phyloP scores from a whole-genome alignment of 1,284 basidiomycete genomes.

The Hymenochaete sp. region DNA sequence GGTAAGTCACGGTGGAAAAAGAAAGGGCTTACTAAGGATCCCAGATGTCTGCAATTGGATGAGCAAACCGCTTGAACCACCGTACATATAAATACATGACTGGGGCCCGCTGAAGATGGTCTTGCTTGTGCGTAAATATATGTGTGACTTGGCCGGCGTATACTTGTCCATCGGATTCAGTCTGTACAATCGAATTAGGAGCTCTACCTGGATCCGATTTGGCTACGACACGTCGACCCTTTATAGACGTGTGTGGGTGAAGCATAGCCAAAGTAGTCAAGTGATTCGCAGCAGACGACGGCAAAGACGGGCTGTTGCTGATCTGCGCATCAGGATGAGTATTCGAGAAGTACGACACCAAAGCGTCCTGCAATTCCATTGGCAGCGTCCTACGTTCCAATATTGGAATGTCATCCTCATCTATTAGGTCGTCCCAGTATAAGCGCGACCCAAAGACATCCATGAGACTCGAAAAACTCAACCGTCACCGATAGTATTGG shows the following conservation, averaged over 20 bases:
- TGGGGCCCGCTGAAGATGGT: background rate
- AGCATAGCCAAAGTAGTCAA: background rate
- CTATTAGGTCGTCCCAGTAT: too few species aligned
- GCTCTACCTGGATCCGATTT: background rate
- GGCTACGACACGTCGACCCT: background rate
- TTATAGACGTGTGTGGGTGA: background rate
- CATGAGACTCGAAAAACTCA: too few species aligned
- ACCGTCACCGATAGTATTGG: too few species aligned
- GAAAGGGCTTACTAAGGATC: slow-evolving; percentile 6
- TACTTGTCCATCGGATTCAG: background rate
- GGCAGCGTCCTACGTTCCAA: too few species aligned
- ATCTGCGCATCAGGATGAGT: slow-evolving; percentile 5
- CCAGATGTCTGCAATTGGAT: background rate
- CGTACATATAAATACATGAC: slow-evolving; percentile 1
- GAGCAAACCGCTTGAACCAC: slow-evolving; percentile 1
- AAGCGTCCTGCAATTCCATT: background rate
- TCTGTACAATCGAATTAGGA: slow-evolving; percentile 6
- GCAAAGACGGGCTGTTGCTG: background rate
- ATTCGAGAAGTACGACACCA: slow-evolving; percentile 3
- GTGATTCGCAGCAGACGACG: background rate
- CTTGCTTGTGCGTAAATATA: slow-evolving; percentile 2
- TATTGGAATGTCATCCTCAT: too few species aligned
- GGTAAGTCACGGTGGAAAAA: background rate
- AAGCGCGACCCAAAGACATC: too few species aligned
- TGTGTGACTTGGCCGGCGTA: slow-evolving; percentile 3